phyloP scores from a whole-genome alignment of 495 filamentous ascomycete species.

The Daldinia bambusicola region DNA sequence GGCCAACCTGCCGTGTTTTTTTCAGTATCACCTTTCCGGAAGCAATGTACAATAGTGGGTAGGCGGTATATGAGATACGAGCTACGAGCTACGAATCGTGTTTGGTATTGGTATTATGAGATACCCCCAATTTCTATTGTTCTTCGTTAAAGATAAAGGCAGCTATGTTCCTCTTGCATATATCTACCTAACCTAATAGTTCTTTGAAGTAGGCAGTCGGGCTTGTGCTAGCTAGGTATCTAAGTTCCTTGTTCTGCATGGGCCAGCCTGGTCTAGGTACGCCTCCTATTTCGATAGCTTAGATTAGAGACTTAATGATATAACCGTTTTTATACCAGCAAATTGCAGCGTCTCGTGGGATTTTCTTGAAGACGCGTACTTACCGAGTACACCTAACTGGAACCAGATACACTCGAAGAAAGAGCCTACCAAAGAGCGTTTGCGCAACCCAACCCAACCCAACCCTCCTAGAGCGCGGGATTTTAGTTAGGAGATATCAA shows the following conservation, averaged over 20 bases:
- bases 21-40: background rate
- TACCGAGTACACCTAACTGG: too few relatives aligned
- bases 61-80: constrained; percentile 16
- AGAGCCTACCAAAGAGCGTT: too few relatives aligned
- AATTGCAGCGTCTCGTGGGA: too few relatives aligned
- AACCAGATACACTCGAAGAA: too few relatives aligned
- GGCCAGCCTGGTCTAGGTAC: background rate
- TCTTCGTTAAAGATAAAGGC: constrained; percentile 17
- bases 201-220: background rate
- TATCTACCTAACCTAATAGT: background rate
- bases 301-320: background rate
- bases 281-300: too few relatives aligned
- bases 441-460: too few relatives aligned
- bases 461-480: too few relatives aligned
- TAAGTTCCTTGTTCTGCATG: too few relatives aligned
- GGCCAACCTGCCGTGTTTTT: background rate
- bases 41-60: constrained; percentile 4
- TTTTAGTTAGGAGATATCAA: too few relatives aligned
- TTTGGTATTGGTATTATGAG: constrained; percentile 35
- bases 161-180: constrained; percentile 11
- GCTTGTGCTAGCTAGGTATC: too few relatives aligned
- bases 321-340: background rate
- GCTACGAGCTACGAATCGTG: constrained; percentile 38
- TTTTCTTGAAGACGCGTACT: constrained; percentile 13
- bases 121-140: constrained; percentile 38